Evolutionary conservation across 2,329 filamentous ascomycete species (phyloP).

Genomic region (Pseudohalonectria lignicola): DNA sequence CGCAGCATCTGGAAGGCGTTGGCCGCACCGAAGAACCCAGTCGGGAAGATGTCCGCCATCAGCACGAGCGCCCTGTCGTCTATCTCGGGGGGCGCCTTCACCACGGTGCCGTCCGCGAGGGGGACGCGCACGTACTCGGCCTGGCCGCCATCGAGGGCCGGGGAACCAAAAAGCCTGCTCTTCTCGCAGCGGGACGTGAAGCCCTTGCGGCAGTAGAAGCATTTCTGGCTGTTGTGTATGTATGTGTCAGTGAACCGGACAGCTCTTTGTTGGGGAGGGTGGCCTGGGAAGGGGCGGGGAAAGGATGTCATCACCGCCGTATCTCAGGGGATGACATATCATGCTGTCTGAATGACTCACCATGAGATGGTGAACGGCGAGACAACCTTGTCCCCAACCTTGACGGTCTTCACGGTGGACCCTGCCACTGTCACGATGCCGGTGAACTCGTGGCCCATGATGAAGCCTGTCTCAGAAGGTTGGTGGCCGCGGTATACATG

Average conservation of each 20-base stretch:
- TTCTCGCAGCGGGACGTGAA: constrained; percentile 69
- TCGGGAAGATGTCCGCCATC: constrained; percentile 91
- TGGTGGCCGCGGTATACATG: constrained; percentile 81
- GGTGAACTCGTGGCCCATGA: constrained; percentile 81
- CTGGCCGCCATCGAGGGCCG: constrained; percentile 63
- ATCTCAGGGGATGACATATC: too few species aligned
- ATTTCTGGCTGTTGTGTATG: constrained; percentile 47
- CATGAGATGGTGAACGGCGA: constrained; percentile 76
- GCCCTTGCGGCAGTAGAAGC: constrained; percentile 75
- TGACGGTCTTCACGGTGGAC: constrained; percentile 53
- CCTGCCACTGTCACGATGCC: constrained; percentile 63
- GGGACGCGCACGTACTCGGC: constrained; percentile 78
- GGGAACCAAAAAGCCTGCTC: constrained; percentile 58
- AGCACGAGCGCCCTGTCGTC: constrained; percentile 66
- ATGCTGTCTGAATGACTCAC: constrained; percentile 35
- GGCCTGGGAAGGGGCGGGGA: not conserved
- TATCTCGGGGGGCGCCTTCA: constrained; percentile 61
- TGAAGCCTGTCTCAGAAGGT: constrained; percentile 49
- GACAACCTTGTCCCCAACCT: constrained; percentile 68
- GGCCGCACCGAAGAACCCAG: constrained; percentile 70
- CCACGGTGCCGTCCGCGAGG: constrained; percentile 67
- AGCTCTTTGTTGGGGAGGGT: too few species aligned
- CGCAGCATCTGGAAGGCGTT: constrained; percentile 62
- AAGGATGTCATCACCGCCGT: too few species aligned
- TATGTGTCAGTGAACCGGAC: too few species aligned